Percentiles rank a stretch among this genome's conserved stretches.
These are phyloP conservation scores for Inonotus hispidus DNA, from an alignment of 1,284 basidiomycete species.

Conservation along the genomic window DNA sequence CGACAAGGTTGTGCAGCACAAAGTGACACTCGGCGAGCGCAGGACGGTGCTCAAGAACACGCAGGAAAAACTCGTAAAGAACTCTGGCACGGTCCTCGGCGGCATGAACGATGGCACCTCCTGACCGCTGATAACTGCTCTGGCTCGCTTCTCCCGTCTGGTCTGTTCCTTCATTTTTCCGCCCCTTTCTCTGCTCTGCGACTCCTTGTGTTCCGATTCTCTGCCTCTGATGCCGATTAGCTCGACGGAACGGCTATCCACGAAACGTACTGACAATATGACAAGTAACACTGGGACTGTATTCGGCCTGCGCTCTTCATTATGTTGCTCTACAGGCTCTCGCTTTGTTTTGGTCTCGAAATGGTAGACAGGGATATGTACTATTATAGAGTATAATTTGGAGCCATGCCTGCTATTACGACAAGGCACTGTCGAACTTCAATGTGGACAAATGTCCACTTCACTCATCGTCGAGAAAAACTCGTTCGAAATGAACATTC, in stretches of 20 bases:
- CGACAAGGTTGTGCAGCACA: slow-evolving; percentile 16
- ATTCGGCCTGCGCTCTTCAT: no score
- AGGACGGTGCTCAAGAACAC: slow-evolving; percentile 13
- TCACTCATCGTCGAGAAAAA: no score
- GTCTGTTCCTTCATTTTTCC: background rate
- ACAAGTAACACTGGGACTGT: no score
- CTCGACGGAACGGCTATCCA: no score
- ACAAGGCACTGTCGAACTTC: background rate
- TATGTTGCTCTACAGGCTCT: no score
- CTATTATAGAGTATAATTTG: background rate
- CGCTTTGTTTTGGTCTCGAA: background rate
- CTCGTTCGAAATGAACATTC: no score
- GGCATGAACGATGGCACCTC: background rate
- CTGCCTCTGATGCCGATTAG: background rate
- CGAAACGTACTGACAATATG: no score
- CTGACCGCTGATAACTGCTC: background rate
- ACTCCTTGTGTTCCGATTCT: background rate
- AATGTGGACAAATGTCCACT: background rate
- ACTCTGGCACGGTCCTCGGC: slow-evolving; percentile 19
- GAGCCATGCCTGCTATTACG: no score
- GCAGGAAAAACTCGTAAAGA: slow-evolving; percentile 19
- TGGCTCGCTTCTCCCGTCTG: background rate
- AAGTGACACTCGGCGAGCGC: slow-evolving; percentile 11
- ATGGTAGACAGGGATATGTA: background rate
- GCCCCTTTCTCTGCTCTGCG: background rate